Percentiles rank a stretch among this genome's conserved stretches.
Evolutionary conservation across 208 protist genomes (phyloP).

Genomic region (Leishmania turanica): DNA sequence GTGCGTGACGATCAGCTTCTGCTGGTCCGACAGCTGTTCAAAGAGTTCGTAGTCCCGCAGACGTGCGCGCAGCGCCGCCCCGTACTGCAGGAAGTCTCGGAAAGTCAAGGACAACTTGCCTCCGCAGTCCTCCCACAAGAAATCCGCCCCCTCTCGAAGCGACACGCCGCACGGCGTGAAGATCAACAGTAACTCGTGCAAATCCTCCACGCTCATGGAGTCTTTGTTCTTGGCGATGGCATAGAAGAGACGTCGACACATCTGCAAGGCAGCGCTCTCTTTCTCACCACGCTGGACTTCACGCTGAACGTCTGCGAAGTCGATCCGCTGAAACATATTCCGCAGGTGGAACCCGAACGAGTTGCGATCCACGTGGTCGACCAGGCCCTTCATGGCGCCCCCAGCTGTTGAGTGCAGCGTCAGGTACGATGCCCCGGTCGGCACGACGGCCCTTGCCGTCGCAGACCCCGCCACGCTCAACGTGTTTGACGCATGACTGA

Average conservation of each 20-base stretch:
- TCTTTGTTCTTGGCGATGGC: conserved; percentile 48
- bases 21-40: conserved; percentile 33
- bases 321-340: conserved; percentile 12
- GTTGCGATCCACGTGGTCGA: conserved; percentile 25
- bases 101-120: conserved; percentile 52
- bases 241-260: conserved; percentile 45
- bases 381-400: conserved; percentile 17
- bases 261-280: conserved; percentile 14
- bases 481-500: background rate
- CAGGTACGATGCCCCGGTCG: background rate
- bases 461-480: background rate
- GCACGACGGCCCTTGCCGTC: background rate
- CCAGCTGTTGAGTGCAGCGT: background rate
- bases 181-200: conserved; percentile 64
- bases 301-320: conserved; percentile 18
- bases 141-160: conserved; percentile 61
- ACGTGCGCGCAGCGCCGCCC: conserved; percentile 43
- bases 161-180: conserved; percentile 64
- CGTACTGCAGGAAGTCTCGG: conserved; percentile 59
- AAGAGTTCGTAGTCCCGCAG: conserved; percentile 65
- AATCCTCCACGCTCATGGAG: conserved; percentile 42
- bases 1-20: conserved; percentile 54
- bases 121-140: conserved; percentile 74
- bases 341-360: conserved; percentile 24
- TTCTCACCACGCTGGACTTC: conserved; percentile 10